Evolutionary conservation across 139 green algal genomes (phyloP).

Genomic region (Closterium sp.): DNA sequence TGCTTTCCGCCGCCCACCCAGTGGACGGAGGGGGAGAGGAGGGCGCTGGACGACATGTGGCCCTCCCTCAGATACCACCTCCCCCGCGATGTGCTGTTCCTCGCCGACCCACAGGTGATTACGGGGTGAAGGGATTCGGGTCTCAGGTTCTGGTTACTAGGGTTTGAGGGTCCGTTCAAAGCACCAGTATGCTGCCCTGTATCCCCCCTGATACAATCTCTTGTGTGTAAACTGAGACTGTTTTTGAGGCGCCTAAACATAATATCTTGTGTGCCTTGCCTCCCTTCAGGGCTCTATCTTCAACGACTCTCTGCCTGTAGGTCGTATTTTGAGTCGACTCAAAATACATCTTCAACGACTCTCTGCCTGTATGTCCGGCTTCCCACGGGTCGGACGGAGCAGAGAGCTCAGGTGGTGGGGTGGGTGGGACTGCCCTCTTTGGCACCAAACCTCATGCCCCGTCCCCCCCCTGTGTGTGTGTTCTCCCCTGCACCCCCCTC

Average conservation of each 20-base stretch:
- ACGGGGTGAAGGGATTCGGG: too few relatives aligned
- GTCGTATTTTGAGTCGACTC: too few relatives aligned
- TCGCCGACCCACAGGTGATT: slow-evolving; percentile 37
- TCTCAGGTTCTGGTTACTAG: too few relatives aligned
- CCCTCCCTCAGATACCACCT: slow-evolving; percentile 23
- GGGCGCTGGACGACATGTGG: slow-evolving; percentile 38
- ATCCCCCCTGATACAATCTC: too few relatives aligned
- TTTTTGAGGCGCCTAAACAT: too few relatives aligned
- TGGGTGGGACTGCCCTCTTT: too few relatives aligned
- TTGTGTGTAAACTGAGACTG: too few relatives aligned
- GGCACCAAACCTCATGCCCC: neutral
- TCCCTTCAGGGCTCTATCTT: neutral
- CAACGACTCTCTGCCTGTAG: neutral
- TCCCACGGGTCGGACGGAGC: neutral
- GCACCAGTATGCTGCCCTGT: too few relatives aligned
- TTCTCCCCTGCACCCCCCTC: neutral
- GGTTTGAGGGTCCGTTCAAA: too few relatives aligned
- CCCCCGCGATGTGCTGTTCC: slow-evolving; percentile 26
- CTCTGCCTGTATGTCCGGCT: slow-evolving; percentile 1
- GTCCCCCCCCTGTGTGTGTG: too few relatives aligned
- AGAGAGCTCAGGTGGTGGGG: slow-evolving; percentile 23
- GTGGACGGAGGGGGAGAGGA: slow-evolving; percentile 32
- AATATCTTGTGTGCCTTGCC: too few relatives aligned
- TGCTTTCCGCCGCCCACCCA: slow-evolving; percentile 32
- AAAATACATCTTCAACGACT: neutral